A percentile compares a stretch with the other conserved stretches of the same genome.
These are phyloP conservation scores for Talaromyces funiculosus DNA, from an alignment of 2,329 filamentous ascomycete genomes.

Conservation along the genomic window DNA sequence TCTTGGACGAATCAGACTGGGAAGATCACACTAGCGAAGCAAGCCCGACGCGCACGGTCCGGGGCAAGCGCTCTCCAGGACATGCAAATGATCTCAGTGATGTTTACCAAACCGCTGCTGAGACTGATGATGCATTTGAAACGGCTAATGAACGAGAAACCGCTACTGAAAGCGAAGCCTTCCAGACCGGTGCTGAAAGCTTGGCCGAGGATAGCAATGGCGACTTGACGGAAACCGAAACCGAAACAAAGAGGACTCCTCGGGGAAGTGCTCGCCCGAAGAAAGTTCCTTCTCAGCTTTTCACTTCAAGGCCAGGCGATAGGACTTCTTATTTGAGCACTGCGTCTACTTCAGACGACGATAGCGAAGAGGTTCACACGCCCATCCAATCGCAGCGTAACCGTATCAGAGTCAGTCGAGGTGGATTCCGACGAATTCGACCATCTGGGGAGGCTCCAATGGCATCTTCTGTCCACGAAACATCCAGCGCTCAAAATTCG, in stretches of 20 bases:
- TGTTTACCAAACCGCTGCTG: conserved; percentile 75
- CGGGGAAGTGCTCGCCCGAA: conserved; percentile 30
- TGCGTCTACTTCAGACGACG: conserved; percentile 76
- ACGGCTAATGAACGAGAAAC: conserved; percentile 70
- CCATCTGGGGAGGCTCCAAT: conserved; percentile 42
- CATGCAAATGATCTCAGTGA: conserved; percentile 52
- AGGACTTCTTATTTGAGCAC: conserved; percentile 76
- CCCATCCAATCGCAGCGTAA: conserved; percentile 58
- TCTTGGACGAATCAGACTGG: conserved; percentile 80
- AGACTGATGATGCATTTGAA: conserved; percentile 63
- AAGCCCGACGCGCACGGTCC: conserved; percentile 50
- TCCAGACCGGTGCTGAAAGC: conserved; percentile 84
- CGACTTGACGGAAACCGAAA: conserved; percentile 85
- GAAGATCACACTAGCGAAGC: conserved; percentile 67
- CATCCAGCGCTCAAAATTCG: conserved; percentile 44
- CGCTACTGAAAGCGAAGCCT: conserved; percentile 83
- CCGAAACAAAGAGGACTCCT: conserved; percentile 54
- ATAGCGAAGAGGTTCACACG: conserved; percentile 63
- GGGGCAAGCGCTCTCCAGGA: conserved; percentile 24
- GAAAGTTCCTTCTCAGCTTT: conserved; percentile 33
- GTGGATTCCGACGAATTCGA: conserved; percentile 53
- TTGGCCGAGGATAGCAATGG: conserved; percentile 66
- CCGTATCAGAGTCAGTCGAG: conserved; percentile 65
- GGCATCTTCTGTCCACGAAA: conserved; percentile 21
- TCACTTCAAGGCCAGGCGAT: conserved; percentile 45